Evolutionary conservation across 371 early-diverging fungal genomes (phyloP).

Genomic region (Coemansia sp.): DNA sequence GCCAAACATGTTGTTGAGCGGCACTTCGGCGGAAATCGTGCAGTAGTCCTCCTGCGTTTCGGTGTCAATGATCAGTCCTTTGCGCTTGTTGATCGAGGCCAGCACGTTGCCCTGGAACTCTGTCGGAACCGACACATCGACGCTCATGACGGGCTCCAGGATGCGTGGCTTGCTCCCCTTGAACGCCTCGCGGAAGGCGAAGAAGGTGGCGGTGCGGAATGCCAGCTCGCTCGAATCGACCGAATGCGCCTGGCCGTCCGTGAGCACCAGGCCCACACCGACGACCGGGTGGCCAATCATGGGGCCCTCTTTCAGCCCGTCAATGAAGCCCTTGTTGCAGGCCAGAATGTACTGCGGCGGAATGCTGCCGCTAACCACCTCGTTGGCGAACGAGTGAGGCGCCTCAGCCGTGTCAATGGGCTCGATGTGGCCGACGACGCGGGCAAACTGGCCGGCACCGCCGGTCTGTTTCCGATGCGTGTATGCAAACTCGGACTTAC

Average conservation of each 20-base stretch:
- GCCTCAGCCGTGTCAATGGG: constrained; percentile 65
- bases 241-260: constrained; percentile 92
- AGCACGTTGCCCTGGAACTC: constrained; percentile 96
- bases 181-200: constrained; percentile 90
- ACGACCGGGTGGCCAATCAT: constrained; percentile 92
- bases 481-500: constrained; percentile 83
- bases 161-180: constrained; percentile 77
- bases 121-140: constrained; percentile 82
- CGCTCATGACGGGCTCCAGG: constrained; percentile 97
- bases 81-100: constrained; percentile 92
- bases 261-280: constrained; percentile 84
- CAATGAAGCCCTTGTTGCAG: constrained; percentile 93
- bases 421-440: constrained; percentile 90
- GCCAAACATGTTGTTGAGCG: constrained; percentile 97
- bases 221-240: constrained; percentile 97
- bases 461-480: constrained; percentile 98
- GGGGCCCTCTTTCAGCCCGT: constrained; percentile 88
- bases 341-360: constrained; percentile 94
- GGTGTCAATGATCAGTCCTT: constrained; percentile 91
- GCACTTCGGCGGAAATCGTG: constrained; percentile 78
- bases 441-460: constrained; percentile 95
- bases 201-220: constrained; percentile 86
- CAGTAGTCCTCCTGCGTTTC: constrained; percentile 95
- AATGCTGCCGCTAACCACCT: constrained; percentile 92
- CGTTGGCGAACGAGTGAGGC: constrained; percentile 70